Percentiles rank a stretch among this genome's conserved stretches.
Conservation (phyloP, 2,329 filamentous ascomycete genomes). For the Aspergillus pseudotamarii region DNA sequence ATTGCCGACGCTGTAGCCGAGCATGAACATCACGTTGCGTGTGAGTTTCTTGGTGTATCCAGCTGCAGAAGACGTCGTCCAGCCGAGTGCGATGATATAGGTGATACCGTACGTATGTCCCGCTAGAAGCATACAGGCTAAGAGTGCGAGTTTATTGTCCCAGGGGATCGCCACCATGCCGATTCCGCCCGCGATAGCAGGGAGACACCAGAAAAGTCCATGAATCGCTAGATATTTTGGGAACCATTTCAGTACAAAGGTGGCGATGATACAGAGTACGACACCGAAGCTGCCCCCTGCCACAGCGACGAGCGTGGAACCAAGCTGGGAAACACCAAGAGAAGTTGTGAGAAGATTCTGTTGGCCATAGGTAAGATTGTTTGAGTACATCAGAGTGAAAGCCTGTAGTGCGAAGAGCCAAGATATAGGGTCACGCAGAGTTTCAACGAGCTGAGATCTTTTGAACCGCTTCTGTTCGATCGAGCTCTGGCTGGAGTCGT, state of each 20-base stretch:
- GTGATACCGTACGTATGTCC: constrained; percentile 1
- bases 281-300: not conserved
- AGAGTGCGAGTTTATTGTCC: not conserved
- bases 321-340: not conserved
- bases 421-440: not conserved
- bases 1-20: constrained; percentile 6
- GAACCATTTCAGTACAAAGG: not conserved
- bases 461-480: constrained; percentile 3
- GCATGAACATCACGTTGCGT: constrained; percentile 8
- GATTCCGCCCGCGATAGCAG: not conserved
- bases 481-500: not conserved
- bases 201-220: constrained; percentile 1
- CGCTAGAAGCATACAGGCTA: not conserved
- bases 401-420: constrained; percentile 1
- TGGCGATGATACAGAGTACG: not conserved
- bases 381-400: constrained; percentile 1
- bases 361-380: not conserved
- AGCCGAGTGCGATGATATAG: constrained; percentile 2
- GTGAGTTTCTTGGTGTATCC: constrained; percentile 8
- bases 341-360: constrained; percentile 2
- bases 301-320: constrained; percentile 1
- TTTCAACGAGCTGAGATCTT: not conserved
- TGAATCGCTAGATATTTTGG: not conserved
- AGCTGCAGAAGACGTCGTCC: constrained; percentile 1
- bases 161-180: not conserved